Evolutionary conservation across 1,284 basidiomycete species (phyloP), one percentile per base, ranked within the genome.

Genomic region (Laetiporus sulphureus): DNA sequence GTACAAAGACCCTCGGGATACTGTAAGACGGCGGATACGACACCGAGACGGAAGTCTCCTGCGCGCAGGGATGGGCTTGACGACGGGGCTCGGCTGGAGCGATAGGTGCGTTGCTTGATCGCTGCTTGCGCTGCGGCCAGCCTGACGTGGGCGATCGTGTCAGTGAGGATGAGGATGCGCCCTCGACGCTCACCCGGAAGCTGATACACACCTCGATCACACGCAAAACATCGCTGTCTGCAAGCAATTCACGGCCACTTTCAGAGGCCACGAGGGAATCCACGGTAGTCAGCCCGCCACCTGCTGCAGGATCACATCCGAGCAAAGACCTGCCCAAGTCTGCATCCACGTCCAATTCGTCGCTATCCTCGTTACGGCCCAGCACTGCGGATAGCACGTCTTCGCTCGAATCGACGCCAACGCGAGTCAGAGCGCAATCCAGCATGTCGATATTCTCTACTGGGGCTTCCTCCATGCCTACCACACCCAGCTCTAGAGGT

Each of bases 81-180:
- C 86, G 2, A 90, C 85, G 3, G 85, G 85, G 0, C 65, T 90
- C 13, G 85, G 85, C 0, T 90, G 85, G 86, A 86, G 83, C 55
- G 86, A 89, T 55, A 84, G 80, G 82, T 83, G 32, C 11, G 72
- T 62, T 33, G 41, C 34, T 25, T 40, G n/a, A 21, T 35, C 33
- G 22, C 7, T 21, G 8, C n/a, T 20, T 18, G 16, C 33, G 6
- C 5, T 35, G 33, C 33, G 16, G 8, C 33, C 8, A 6, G 6
- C 22, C 35, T 48, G 23, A 42, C 41, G 15, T 35, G 7, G 15
- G 29, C 12, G 19, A n/a, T n/a, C n/a, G n/a, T n/a, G n/a, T n/a
- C 54, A 83, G 82, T 47, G 84, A 89, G 65, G 86, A 89, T 58
- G 86, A 89, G 64, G 81, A 85, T 47, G 83, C 85, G 0, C 86